Base-by-base conservation (phyloP, 768 basidiomycete genomes). In the Scleroderma citrinum region DNA sequence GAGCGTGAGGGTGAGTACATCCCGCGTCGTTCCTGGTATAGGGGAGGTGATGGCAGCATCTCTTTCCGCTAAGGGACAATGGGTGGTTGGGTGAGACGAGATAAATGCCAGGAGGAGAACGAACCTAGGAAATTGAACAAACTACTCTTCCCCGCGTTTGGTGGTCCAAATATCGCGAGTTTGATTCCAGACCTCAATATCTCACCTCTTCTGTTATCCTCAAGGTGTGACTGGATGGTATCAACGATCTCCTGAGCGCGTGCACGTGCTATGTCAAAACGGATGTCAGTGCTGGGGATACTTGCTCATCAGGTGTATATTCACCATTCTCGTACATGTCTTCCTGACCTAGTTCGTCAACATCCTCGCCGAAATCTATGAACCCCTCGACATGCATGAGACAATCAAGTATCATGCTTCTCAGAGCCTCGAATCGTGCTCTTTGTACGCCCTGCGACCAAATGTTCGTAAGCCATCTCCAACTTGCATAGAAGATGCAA, bases 81-180 rank as follows among this genome's bases (percentile, higher is more conserved):
- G 13, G 14, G 17, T 26, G 21, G 39, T 40, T 21, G 23, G 11
- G 13, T 39, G 20, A 50, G 36, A 51, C 34, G 32, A 36, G 23
- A 30, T 16, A 14, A 7, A 19, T 12, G 8, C 44, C 12, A n/a
- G 30, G 40, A 1, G 31, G 1, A 37, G 34, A 11, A 58, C 67
- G 13, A 56, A 85, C 92, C 87, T 12, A 95, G 71, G 62, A 83
- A 91, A 59, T 95, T 95, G 41, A 92, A 74, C 17, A 92, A 64
- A 58, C 85, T 89, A 59, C 89, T 92, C 69, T 95, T 96, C n/a
- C 92, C 93, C 1, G 87, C 91, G 58, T 96, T 96, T 0, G 93
- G 89, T 20, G 92, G 90, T 1, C 92, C 92, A 59, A 93, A 92
- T 34, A 96, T 93, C 13, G 88, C 85, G 8, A 95, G 72, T 39